Conservation (phyloP, 208 protist genomes). For the Phytomonas sp. region DNA sequence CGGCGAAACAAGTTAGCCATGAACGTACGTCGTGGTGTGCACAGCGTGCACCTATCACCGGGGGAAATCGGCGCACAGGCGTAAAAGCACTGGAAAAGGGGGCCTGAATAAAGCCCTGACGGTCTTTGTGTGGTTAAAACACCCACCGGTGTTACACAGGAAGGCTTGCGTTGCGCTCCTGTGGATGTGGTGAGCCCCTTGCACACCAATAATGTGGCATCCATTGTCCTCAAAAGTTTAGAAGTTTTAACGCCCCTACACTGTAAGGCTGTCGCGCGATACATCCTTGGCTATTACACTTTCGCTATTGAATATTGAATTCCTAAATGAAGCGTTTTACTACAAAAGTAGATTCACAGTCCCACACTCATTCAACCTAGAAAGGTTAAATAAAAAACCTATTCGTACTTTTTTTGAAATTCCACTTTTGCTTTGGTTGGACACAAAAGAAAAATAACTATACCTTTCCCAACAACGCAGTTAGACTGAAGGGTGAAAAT, state of each 20-base stretch:
- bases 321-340: background rate
- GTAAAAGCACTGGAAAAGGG: background rate
- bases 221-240: background rate
- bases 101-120: background rate
- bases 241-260: background rate
- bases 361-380: background rate
- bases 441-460: background rate
- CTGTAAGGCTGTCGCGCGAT: background rate
- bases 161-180: background rate
- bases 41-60: background rate
- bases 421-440: background rate
- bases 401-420: background rate
- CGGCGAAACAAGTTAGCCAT: conserved; percentile 29
- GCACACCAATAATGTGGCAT: background rate
- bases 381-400: background rate
- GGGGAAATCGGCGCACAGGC: background rate
- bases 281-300: background rate
- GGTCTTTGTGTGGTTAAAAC: background rate
- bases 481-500: background rate
- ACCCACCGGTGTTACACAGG: background rate
- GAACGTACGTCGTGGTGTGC: conserved; percentile 20
- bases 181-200: background rate
- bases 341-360: background rate
- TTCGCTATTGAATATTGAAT: background rate
- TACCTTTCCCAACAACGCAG: background rate